A percentile compares a stretch with the other conserved stretches of the same genome.
Conservation (phyloP, 768 basidiomycete species). For the Pleurotus eryngii region DNA sequence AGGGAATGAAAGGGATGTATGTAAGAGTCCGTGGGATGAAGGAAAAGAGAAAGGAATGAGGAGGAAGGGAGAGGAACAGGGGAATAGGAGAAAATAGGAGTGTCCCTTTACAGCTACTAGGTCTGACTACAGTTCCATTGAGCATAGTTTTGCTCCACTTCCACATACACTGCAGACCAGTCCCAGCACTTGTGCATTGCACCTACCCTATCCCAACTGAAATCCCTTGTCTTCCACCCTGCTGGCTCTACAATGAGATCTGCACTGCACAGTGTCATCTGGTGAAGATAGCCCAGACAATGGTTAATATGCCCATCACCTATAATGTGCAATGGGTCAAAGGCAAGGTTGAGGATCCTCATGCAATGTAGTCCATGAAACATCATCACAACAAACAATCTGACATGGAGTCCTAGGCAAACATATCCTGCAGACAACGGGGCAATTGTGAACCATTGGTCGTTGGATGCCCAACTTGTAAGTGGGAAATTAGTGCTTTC, state of each 20-base stretch:
- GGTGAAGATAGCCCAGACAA: constrained; percentile 38
- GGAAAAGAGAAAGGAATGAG: too few relatives aligned
- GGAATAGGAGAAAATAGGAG: too few relatives aligned
- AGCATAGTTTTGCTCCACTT: constrained; percentile 14
- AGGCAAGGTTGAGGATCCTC: constrained; percentile 18
- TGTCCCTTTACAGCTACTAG: too few relatives aligned
- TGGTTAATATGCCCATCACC: constrained; percentile 25
- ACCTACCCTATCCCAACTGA: constrained; percentile 19
- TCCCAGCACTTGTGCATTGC: constrained; percentile 28
- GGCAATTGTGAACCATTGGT: constrained; percentile 26
- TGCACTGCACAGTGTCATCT: constrained; percentile 33
- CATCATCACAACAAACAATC: constrained; percentile 13
- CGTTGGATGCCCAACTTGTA: constrained; percentile 17
- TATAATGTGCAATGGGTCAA: constrained; percentile 4
- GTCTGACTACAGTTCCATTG: constrained; percentile 9
- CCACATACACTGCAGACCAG: constrained; percentile 22
- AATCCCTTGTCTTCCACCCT: constrained; percentile 21
- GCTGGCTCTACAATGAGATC: constrained; percentile 37
- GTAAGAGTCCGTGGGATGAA: too few relatives aligned
- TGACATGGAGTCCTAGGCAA: constrained; percentile 22
- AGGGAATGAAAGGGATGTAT: too few relatives aligned
- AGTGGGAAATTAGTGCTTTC: constrained; percentile 28
- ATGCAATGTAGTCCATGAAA: background rate
- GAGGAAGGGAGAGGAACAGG: too few relatives aligned
- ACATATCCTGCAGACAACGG: constrained; percentile 16